Percentiles rank a stretch among this genome's conserved stretches.
Conservation (phyloP, 2,329 filamentous ascomycete species). For the Cercospora brassicicola region DNA sequence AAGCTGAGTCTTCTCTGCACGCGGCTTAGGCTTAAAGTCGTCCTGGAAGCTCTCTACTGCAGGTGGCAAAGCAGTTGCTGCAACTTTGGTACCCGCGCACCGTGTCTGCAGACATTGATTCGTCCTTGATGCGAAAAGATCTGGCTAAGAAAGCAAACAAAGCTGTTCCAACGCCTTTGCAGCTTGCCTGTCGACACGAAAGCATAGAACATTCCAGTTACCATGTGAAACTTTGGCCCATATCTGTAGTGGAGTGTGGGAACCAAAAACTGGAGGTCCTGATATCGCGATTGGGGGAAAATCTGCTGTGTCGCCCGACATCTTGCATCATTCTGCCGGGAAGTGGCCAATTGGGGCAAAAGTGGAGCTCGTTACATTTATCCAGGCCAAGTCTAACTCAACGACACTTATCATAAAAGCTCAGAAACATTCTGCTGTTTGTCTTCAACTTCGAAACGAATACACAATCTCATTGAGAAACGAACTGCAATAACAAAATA, state of each 20-base stretch:
- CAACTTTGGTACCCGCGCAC: not conserved
- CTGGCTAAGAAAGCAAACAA: not conserved
- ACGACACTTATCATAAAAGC: conserved; percentile 6
- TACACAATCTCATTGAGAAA: not conserved
- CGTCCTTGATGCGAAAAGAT: not conserved
- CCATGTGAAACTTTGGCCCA: not conserved
- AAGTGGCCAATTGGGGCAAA: conserved; percentile 2
- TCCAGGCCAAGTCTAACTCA: conserved; percentile 11
- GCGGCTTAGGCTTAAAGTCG: not conserved
- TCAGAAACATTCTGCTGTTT: not conserved
- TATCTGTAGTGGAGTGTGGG: not conserved
- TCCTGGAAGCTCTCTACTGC: not conserved
- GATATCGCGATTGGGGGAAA: conserved; percentile 1
- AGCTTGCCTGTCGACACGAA: not conserved
- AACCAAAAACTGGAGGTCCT: not conserved
- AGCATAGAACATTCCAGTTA: not conserved
- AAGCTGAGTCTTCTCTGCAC: not conserved
- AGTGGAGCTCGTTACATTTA: conserved; percentile 1
- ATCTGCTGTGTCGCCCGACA: not conserved
- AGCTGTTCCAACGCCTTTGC: no score
- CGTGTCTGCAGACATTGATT: not conserved
- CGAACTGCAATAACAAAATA: not conserved
- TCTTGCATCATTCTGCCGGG: conserved; percentile 6
- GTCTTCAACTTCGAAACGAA: not conserved
- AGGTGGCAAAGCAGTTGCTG: not conserved